These are phyloP conservation scores for Huntiella omanensis DNA, from an alignment of 2,329 filamentous ascomycete genomes.

Conservation along the genomic window DNA sequence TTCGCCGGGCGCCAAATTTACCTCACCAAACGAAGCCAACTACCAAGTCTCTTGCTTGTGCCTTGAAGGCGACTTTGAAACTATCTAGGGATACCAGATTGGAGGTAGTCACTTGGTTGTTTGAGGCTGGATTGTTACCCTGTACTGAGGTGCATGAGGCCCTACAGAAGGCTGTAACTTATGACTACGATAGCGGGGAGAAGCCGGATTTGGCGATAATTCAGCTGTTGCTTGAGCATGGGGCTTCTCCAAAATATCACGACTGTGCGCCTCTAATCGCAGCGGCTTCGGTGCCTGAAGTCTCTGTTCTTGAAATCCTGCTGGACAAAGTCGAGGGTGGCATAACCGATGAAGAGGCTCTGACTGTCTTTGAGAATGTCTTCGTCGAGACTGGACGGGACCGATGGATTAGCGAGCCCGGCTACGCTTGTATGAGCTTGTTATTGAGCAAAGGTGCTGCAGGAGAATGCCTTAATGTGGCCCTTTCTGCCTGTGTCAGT, in stretches of 20 bases:
- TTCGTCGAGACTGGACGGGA: background rate
- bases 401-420: conserved; percentile 7
- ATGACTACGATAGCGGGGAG: conserved; percentile 13
- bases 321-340: background rate
- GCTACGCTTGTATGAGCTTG: conserved; percentile 21
- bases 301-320: no score
- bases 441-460: conserved; percentile 29
- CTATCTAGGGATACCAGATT: conserved; percentile 29
- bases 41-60: conserved; percentile 26
- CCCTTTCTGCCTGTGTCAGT: conserved; percentile 1
- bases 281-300: background rate
- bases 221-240: conserved; percentile 5
- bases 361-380: background rate
- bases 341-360: conserved; percentile 1
- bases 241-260: conserved; percentile 4
- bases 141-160: conserved; percentile 31
- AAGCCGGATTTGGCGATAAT: conserved; percentile 3
- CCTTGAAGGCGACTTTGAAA: conserved; percentile 35
- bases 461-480: background rate
- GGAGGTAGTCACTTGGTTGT: conserved; percentile 29
- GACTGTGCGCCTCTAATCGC: conserved; percentile 2
- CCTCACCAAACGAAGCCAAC: conserved; percentile 28
- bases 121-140: conserved; percentile 29
- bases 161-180: conserved; percentile 33
- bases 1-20: conserved; percentile 25